Evolutionary conservation across 139 green algal genomes (phyloP), one percentile per base, ranked within the genome.

Genomic region (Mesotaenium endlicherianum): DNA sequence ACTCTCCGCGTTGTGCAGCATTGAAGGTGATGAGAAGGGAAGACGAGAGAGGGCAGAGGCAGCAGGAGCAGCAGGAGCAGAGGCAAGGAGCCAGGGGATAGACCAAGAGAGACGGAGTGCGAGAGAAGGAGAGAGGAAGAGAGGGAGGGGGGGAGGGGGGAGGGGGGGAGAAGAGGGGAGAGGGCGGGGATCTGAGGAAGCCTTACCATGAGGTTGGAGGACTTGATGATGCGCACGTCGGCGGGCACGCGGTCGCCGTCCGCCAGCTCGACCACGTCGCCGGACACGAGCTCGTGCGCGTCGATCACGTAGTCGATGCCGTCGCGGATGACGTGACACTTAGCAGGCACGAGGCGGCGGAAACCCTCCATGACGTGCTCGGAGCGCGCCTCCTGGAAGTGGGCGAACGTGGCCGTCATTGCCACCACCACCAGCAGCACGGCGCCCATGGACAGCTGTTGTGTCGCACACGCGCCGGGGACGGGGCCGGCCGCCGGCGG

Each of bases 301-400:
- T 91, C 86, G 36, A 91, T 83, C 17, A 81, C 60, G 14, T 71
- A 17, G 39, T 49, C 39, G 6, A 42, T 36, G 38, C 70, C 72
- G 72, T 81, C 59, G 38, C 88, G 69, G 45, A 92, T 87, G 77
- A 90, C 89, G 57, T 90, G 83, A 59, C 90, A 94, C 78, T 57
- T 68, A 44, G 92, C 93, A 40, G 93, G 93, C 11, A 96, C 90
- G 41, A 96, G 80, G 39, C 86, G 90, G 53, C 93, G 91, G 87
- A 96, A 94, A 38, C 80, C 90, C 44, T 94, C 87, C 91, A 95
- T 95, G 74, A 94, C 91, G 40, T 84, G 82, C 57, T 90, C 90
- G n/a, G 89, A 89, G 81, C 95, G 92, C 14, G 89, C 75, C 47
- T 96, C 93, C 34, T 93, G 91, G 42, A 91, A 88, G 82, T 92